Evolutionary conservation across 148 eudicot species (phyloP), one percentile per base, ranked within the genome.

Genomic region (Polygonum maritimum): DNA sequence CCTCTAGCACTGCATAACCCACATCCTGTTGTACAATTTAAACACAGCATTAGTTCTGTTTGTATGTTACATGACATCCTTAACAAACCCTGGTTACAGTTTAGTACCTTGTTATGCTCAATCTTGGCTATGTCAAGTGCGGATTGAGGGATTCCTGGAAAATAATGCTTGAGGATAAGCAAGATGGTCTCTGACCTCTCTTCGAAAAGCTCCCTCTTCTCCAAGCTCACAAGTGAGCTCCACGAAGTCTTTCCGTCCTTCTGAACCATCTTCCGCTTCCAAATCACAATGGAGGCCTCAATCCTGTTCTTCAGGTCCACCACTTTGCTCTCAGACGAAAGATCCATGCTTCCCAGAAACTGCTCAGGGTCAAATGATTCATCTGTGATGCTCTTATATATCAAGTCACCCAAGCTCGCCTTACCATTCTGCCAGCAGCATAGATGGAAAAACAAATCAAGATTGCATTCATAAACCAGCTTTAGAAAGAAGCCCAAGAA

Each of bases 1-100:
- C 87, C 80, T 89, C 92, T 14, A 89, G 80, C 65, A 89, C 65
- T 18, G 88, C 88, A 41, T 82, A 85, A 12, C 92, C 92, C 69
- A 76, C 78, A 26, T 76, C 78, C 76, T 74, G 40, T 21, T 74
- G 40, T 21, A 74, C 14, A 52, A 26, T 19, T 3, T 18, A 16
- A 6, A 7, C 8, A 39, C 41, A 39, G 41, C 41, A 39, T 39
- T 4, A 39, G 41, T 39, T 39, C 7, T 4, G 41, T 3, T 39
- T 4, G 41, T 39, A 39, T 39, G 41, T 7, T 39, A 7, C 41
- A 39, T 39, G 41, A 39, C 41, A 39, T 39, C 41, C 41, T 39
- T 4, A 39, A 39, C 7, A 4, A 39, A 39, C 41, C 41, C 41
- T 39, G 7, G 7, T 48, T 8, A 2, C 16, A 10, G 52, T 11